A percentile compares a stretch with the other conserved stretches of the same genome.
These are phyloP conservation scores for Penicillium taxi DNA, from an alignment of 495 filamentous ascomycete species.

Conservation along the genomic window DNA sequence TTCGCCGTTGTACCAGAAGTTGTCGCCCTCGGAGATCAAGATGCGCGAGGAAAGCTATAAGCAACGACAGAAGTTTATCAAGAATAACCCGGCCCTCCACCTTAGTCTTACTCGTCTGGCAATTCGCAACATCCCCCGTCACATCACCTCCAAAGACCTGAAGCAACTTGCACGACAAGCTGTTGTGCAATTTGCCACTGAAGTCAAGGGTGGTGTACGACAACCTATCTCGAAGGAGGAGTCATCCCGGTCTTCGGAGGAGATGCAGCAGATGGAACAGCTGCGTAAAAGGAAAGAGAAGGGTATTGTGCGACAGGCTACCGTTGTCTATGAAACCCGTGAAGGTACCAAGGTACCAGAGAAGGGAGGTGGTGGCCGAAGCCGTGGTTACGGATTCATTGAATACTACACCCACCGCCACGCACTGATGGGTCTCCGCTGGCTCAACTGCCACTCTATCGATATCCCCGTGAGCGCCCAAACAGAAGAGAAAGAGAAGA, in stretches of 20 bases:
- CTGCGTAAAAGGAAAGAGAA: slow-evolving; percentile 73
- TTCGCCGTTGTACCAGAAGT: slow-evolving; percentile 62
- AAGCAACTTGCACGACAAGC: slow-evolving; percentile 86
- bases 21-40: slow-evolving; percentile 72
- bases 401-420: slow-evolving; percentile 92
- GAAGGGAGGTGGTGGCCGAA: slow-evolving; percentile 64
- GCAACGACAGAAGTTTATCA: slow-evolving; percentile 82
- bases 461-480: slow-evolving; percentile 24
- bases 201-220: slow-evolving; percentile 68
- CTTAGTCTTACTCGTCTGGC: slow-evolving; percentile 88
- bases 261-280: slow-evolving; percentile 71
- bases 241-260: slow-evolving; percentile 61
- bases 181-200: slow-evolving; percentile 85
- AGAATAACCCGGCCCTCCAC: slow-evolving; percentile 83
- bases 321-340: slow-evolving; percentile 81
- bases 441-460: slow-evolving; percentile 81
- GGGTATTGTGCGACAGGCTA: slow-evolving; percentile 91
- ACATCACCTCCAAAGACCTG: slow-evolving; percentile 76
- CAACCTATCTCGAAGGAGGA: slow-evolving; percentile 82
- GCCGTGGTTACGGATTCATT: slow-evolving; percentile 92
- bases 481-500: slow-evolving; percentile 44
- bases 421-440: slow-evolving; percentile 90
- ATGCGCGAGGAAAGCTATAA: slow-evolving; percentile 81
- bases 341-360: slow-evolving; percentile 76
- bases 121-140: slow-evolving; percentile 82